Evolutionary conservation across 768 basidiomycete genomes (phyloP), one percentile per base, ranked within the genome.

Genomic region (Mycena haematopus): DNA sequence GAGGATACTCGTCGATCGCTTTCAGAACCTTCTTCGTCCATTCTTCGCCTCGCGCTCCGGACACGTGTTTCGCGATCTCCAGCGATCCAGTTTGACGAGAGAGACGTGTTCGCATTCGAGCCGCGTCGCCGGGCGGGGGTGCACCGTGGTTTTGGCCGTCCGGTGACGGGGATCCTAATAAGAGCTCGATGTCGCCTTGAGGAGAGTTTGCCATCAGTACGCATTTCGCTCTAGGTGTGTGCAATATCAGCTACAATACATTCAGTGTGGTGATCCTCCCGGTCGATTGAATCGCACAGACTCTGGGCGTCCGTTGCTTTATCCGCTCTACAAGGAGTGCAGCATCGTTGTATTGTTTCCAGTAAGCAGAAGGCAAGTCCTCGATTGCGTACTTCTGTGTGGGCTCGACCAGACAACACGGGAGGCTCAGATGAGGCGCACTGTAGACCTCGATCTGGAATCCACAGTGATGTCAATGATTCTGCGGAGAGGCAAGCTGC

Each of bases 261-360:
- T 21, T 27, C 19, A 14, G 25, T 27, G 27, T 6, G 4, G 17
- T 33, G 25, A 25, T 7, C 17, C 13, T 52, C n/a, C n/a, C n/a
- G 21, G 14, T 22, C 15, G 33, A 27, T 27, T 13, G 27, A 21
- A n/a, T 29, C 15, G 11, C 24, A 61, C 73, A 15, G 60, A 85
- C 86, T 75, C 78, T 79, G 2, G 86, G 84, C n/a, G 83, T 82
- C 27, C 81, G 76, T 62, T 80, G 77, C 63, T 82, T 86, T 29
- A 86, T 75, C 58, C 82, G 78, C 44, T 81, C 77, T 3, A 86
- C 72, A 22, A 82, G 73, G 17, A 72, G 67, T 5, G 70, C 73
- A 9, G 83, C 82, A 62, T 82, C 82, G 36, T 77, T 78, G 64
- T 85, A 86, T 65, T 76, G 75, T 62, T 74, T 76, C 77, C 78